Conservation (phyloP, 2,329 filamentous ascomycete genomes). For the Diplodia corticola region DNA sequence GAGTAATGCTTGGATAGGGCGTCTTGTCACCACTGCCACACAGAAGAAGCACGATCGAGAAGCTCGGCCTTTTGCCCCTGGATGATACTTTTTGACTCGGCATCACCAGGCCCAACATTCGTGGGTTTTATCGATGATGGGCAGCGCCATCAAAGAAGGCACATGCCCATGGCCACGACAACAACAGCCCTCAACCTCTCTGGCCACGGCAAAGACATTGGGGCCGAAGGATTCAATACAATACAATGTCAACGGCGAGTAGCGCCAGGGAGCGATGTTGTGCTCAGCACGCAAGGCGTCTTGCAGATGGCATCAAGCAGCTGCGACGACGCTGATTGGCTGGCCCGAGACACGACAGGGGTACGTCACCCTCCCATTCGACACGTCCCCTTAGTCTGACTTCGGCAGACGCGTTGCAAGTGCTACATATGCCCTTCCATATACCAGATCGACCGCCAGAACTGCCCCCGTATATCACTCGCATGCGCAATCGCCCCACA, state of each 20-base stretch:
- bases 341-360: background rate
- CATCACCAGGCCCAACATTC: too few relatives aligned
- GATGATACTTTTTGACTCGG: too few relatives aligned
- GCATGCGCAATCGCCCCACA: conserved; percentile 3
- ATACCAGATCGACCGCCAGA: background rate
- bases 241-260: background rate
- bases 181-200: background rate
- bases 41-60: too few relatives aligned
- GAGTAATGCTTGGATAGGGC: too few relatives aligned
- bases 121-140: background rate
- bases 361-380: conserved; percentile 9
- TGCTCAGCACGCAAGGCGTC: conserved; percentile 17
- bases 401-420: background rate
- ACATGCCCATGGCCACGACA: background rate
- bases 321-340: conserved; percentile 4
- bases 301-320: conserved; percentile 20
- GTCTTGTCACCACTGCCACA: too few relatives aligned
- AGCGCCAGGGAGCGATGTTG: conserved; percentile 10
- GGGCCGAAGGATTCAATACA: background rate
- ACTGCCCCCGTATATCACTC: background rate
- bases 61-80: too few relatives aligned
- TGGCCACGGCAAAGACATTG: background rate
- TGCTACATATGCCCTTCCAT: background rate
- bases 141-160: background rate
- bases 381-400: conserved; percentile 6